Evolutionary conservation across 306 rosid genomes (phyloP).

Genomic region (Myrica gale): DNA sequence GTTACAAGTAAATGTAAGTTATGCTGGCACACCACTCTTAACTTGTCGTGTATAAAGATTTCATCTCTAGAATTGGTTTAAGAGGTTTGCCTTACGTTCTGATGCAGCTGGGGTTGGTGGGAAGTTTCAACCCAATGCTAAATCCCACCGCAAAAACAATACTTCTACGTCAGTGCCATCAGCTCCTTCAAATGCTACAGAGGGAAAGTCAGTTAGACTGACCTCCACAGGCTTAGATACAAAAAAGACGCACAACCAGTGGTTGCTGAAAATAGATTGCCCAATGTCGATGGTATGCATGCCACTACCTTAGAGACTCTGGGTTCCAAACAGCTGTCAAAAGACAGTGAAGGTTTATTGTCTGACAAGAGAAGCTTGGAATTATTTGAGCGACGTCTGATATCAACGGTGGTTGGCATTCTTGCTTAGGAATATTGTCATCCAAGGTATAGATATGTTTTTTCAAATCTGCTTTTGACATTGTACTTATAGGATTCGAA

Average conservation of each 20-base stretch:
- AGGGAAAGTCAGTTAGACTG: slow-evolving; percentile 11
- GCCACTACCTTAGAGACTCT: slow-evolving; percentile 16
- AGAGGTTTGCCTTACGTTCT: neutral
- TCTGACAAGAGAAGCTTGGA: slow-evolving; percentile 26
- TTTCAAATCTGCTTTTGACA: neutral
- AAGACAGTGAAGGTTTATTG: slow-evolving; percentile 30
- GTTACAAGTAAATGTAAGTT: slow-evolving; percentile 32
- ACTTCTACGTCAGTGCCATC: slow-evolving; percentile 4
- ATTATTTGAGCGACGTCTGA: slow-evolving; percentile 22
- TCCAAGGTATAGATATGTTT: slow-evolving; percentile 48
- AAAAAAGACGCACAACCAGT: slow-evolving; percentile 18
- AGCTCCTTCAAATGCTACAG: neutral
- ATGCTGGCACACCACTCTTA: neutral
- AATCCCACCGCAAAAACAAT: neutral
- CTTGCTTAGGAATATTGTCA: slow-evolving; percentile 39
- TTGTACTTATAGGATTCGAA: neutral
- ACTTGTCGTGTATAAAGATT: slow-evolving; percentile 1
- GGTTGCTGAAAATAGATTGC: slow-evolving; percentile 28
- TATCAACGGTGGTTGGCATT: slow-evolving; percentile 39
- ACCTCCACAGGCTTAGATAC: slow-evolving; percentile 22
- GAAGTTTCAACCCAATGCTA: slow-evolving; percentile 2
- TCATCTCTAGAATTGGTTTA: slow-evolving; percentile 1
- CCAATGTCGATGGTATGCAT: slow-evolving; percentile 29
- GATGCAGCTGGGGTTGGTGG: slow-evolving; percentile 13
- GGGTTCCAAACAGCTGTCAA: slow-evolving; percentile 18